phyloP scores from a whole-genome alignment of 495 filamentous ascomycete species.

The Glarea lozoyensis region DNA sequence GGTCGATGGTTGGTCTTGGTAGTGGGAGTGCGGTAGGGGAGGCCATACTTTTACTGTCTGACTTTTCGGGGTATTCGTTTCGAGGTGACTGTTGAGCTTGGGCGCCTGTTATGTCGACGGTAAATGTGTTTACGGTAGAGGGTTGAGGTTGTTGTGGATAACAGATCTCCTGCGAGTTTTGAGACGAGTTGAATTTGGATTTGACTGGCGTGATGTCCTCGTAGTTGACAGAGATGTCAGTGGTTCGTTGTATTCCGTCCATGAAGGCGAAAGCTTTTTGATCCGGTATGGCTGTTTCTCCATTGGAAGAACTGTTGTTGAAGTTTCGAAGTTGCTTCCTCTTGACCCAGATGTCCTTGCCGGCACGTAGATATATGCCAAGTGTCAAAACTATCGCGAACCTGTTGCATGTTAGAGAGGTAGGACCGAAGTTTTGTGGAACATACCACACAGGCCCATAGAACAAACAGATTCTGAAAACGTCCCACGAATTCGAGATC shows the following conservation, averaged over 20 bases:
- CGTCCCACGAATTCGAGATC: constrained; percentile 58
- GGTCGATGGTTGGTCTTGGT: neutral
- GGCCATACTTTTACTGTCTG: neutral
- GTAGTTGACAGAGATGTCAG: constrained; percentile 42
- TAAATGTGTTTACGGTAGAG: neutral
- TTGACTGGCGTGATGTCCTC: constrained; percentile 19
- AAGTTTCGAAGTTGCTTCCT: constrained; percentile 38
- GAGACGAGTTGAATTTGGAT: neutral
- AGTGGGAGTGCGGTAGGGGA: neutral
- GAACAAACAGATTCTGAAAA: constrained; percentile 66
- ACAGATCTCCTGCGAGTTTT: neutral
- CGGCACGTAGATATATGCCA: constrained; percentile 64
- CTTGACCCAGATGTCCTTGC: constrained; percentile 57
- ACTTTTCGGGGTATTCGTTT: neutral
- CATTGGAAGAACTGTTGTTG: constrained; percentile 30
- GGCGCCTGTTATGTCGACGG: neutral
- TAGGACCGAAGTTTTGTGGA: neutral
- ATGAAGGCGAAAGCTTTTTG: constrained; percentile 35
- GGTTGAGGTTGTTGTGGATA: constrained; percentile 1
- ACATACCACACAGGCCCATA: constrained; percentile 74
- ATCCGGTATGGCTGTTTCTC: constrained; percentile 25
- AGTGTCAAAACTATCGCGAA: constrained; percentile 60
- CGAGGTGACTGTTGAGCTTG: neutral
- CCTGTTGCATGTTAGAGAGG: constrained; percentile 22
- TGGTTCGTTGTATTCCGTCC: constrained; percentile 37